A percentile compares a stretch with the other conserved stretches of the same genome.
These are phyloP conservation scores for Penicillium soppii DNA, from an alignment of 495 filamentous ascomycete genomes.

Conservation along the genomic window DNA sequence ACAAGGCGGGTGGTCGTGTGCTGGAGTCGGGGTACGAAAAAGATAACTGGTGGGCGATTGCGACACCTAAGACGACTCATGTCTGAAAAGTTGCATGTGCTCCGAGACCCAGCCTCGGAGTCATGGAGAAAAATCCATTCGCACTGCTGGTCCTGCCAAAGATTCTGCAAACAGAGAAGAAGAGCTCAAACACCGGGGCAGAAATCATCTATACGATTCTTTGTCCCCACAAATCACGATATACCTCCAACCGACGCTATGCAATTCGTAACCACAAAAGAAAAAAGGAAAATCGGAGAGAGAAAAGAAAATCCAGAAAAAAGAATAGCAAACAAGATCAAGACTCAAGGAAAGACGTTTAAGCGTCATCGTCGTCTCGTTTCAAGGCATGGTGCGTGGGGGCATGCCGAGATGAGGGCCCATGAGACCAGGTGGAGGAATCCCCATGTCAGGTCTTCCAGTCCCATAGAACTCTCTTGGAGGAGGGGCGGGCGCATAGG, in stretches of 20 bases:
- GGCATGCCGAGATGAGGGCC: conserved; percentile 37
- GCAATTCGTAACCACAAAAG: conserved; percentile 45
- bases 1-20: conserved; percentile 70
- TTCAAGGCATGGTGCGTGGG: conserved; percentile 41
- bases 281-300: conserved; percentile 13
- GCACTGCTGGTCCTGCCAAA: conserved; percentile 7
- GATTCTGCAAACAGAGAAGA: conserved; percentile 12
- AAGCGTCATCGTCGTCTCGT: conserved; percentile 27
- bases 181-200: conserved; percentile 16
- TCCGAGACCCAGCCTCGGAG: conserved; percentile 42
- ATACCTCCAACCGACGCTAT: conserved; percentile 46
- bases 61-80: conserved; percentile 30
- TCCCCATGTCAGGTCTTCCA: conserved; percentile 34
- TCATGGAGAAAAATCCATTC: conserved; percentile 7
- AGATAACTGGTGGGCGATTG: conserved; percentile 97
- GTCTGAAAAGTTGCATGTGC: conserved; percentile 2
- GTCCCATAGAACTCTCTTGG: conserved; percentile 42
- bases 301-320: conserved; percentile 21
- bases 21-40: conserved; percentile 87
- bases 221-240: conserved; percentile 36
- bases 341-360: conserved; percentile 20
- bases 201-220: conserved; percentile 35
- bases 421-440: conserved; percentile 30
- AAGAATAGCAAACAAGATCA: conserved; percentile 4
- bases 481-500: conserved; percentile 40